phyloP scores from a whole-genome alignment of 139 green algal genomes.

The Volvox africanus region DNA sequence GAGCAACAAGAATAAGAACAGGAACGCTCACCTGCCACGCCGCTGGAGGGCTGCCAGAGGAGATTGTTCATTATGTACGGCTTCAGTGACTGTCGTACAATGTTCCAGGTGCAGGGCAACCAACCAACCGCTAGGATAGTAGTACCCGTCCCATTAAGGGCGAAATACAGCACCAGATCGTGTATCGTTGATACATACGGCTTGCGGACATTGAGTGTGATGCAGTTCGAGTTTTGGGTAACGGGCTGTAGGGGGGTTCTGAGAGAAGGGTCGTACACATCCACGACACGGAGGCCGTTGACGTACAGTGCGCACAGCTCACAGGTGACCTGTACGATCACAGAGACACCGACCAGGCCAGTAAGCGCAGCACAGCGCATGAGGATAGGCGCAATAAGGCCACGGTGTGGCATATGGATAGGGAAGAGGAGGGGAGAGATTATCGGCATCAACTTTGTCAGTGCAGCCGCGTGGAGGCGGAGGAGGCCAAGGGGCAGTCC shows the following conservation, averaged over 20 bases:
- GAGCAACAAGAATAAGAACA: not conserved
- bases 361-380: not conserved
- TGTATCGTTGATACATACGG: not conserved
- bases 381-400: not conserved
- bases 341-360: no score
- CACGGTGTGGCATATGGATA: not conserved
- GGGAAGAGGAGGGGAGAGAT: not conserved
- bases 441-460: not conserved
- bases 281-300: not conserved
- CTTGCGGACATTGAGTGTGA: not conserved
- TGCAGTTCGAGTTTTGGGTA: not conserved
- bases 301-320: not conserved
- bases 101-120: not conserved
- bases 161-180: not conserved
- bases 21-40: not conserved
- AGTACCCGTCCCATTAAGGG: no score
- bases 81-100: not conserved
- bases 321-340: constrained; percentile 4
- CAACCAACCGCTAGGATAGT: not conserved
- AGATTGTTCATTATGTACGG: not conserved
- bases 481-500: not conserved
- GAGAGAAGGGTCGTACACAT: not conserved
- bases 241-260: no score
- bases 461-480: no score
- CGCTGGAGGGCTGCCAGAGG: constrained; percentile 8